phyloP scores from a whole-genome alignment of 768 basidiomycete species.

The Tricholoma matsutake region DNA sequence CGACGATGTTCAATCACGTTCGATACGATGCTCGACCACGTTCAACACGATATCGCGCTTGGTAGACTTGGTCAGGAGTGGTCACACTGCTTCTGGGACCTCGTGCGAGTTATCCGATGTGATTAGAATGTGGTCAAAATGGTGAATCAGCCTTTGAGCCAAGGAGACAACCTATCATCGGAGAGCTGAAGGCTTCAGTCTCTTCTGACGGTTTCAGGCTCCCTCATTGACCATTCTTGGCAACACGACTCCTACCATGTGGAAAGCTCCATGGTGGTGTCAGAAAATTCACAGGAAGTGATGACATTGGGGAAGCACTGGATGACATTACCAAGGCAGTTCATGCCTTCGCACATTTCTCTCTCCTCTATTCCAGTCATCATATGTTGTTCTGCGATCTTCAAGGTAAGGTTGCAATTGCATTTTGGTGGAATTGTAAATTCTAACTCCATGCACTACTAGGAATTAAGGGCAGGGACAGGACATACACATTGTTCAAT shows the following conservation, averaged over 20 bases:
- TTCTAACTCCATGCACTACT: background rate
- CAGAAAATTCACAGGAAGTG: conserved; percentile 28
- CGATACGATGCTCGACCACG: no score
- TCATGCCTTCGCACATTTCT: conserved; percentile 28
- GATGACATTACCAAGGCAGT: conserved; percentile 21
- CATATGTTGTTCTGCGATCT: conserved; percentile 24
- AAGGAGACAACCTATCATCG: no score
- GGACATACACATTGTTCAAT: conserved; percentile 17
- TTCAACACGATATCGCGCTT: no score
- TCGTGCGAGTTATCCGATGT: no score
- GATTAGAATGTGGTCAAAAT: no score
- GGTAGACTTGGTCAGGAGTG: no score
- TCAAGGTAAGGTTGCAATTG: conserved; percentile 18
- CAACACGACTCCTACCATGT: conserved; percentile 25
- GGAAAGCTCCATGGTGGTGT: conserved; percentile 15
- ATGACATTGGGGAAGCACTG: conserved; percentile 15
- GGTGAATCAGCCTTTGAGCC: no score
- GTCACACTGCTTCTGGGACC: no score
- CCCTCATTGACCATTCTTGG: conserved; percentile 19
- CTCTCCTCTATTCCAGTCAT: conserved; percentile 17
- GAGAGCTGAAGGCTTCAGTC: conserved; percentile 9
- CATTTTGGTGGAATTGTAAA: background rate
- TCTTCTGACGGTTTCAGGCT: conserved; percentile 5
- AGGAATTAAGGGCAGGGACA: conserved; percentile 5
- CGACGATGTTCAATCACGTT: no score